phyloP scores from a whole-genome alignment of 2,329 filamentous ascomycete genomes.

The Pseudogymnoascus sp. region DNA sequence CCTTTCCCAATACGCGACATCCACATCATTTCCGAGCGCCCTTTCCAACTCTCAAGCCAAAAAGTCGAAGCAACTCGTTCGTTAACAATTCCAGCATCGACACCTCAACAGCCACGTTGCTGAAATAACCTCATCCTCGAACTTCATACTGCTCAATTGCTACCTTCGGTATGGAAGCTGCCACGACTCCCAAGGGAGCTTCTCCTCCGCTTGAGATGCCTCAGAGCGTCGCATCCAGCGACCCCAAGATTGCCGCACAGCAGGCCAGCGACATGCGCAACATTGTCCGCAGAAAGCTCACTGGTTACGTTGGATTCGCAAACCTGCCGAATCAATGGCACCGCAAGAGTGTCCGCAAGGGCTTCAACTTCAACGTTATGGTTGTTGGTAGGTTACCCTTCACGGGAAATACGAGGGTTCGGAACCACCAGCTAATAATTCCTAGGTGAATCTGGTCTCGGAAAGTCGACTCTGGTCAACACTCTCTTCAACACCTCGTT shows the following conservation, averaged over 20 bases:
- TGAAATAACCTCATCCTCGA: not conserved
- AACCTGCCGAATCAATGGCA: conserved; percentile 99
- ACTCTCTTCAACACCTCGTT: conserved; percentile 99
- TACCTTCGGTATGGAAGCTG: conserved; percentile 5
- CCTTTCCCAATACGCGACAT: conserved; percentile 6
- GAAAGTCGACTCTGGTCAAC: conserved; percentile 98
- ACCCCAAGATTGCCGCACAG: conserved; percentile 30
- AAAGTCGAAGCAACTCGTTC: not conserved
- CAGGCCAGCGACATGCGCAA: conserved; percentile 45
- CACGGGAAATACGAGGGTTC: not conserved
- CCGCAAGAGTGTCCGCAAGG: conserved; percentile 99
- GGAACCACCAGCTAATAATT: conserved; percentile 9
- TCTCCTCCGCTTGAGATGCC: conserved; percentile 20
- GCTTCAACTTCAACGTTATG: conserved; percentile 99
- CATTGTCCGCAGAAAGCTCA: conserved; percentile 96
- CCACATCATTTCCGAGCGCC: conserved; percentile 7
- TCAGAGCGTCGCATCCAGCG: conserved; percentile 28
- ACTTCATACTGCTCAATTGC: conserved; percentile 4
- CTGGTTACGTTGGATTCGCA: conserved; percentile 96
- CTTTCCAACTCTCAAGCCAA: conserved; percentile 7
- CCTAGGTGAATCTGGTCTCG: conserved; percentile 92
- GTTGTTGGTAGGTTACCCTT: conserved; percentile 77
- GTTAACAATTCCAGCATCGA: not conserved
- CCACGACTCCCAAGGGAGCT: not conserved
- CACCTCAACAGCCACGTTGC: not conserved